phyloP scores from a whole-genome alignment of 768 basidiomycete genomes.

The Kwoniella europaea region DNA sequence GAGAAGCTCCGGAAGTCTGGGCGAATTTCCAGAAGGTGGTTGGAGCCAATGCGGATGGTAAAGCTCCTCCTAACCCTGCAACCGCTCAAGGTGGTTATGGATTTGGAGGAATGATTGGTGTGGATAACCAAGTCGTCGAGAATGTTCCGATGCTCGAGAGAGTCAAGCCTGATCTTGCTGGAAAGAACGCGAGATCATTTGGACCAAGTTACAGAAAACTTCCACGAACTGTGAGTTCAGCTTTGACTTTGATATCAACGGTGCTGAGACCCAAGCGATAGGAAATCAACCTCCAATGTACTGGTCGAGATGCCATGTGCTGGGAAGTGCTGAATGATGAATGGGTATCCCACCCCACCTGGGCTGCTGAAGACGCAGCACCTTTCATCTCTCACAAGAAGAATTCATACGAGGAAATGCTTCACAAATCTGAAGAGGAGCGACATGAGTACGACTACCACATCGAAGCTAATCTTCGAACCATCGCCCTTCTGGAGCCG shows the following conservation, averaged over 20 bases:
- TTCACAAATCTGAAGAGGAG: slow-evolving; percentile 97
- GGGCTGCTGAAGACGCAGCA: slow-evolving; percentile 94
- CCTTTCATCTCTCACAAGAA: slow-evolving; percentile 90
- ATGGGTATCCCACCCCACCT: slow-evolving; percentile 98
- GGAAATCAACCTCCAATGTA: slow-evolving; percentile 89
- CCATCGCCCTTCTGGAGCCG: slow-evolving; percentile 89
- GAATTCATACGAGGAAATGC: slow-evolving; percentile 91
- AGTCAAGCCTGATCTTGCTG: slow-evolving; percentile 66
- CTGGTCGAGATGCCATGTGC: slow-evolving; percentile 90
- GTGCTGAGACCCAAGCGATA: slow-evolving; percentile 54
- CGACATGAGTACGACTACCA: slow-evolving; percentile 97
- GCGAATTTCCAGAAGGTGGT: slow-evolving; percentile 83
- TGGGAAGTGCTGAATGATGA: slow-evolving; percentile 95
- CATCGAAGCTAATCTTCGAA: slow-evolving; percentile 85
- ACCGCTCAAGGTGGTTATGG: slow-evolving; percentile 50
- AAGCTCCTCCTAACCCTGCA: slow-evolving; percentile 34
- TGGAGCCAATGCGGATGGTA: slow-evolving; percentile 69
- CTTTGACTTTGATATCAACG: not conserved
- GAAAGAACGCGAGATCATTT: slow-evolving; percentile 61
- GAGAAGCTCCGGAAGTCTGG: slow-evolving; percentile 75
- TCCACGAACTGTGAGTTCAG: slow-evolving; percentile 76
- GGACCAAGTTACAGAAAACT: slow-evolving; percentile 93
- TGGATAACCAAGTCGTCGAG: slow-evolving; percentile 67
- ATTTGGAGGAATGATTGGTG: slow-evolving; percentile 53
- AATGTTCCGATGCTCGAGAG: slow-evolving; percentile 77